Evolutionary conservation across 192 early-diverging fungal species (phyloP).

Genomic region (Mortierella antarctica): DNA sequence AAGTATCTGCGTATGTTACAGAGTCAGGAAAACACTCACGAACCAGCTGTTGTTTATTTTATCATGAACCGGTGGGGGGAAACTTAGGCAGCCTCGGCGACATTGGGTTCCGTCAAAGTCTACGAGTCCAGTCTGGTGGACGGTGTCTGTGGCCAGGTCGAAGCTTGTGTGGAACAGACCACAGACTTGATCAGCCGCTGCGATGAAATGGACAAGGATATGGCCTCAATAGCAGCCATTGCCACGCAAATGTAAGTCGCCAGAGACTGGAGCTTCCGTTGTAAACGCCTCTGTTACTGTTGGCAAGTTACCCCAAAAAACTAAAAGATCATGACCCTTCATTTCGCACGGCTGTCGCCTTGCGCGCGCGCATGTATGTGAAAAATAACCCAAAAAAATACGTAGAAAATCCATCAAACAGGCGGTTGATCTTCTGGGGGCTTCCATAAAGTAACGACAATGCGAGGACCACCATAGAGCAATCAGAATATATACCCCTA

Average conservation of each 20-base stretch:
- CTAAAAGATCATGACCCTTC: no score
- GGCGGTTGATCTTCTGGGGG: conserved; percentile 32
- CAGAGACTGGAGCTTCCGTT: background rate
- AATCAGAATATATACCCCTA: background rate
- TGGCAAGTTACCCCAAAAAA: background rate
- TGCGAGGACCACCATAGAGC: background rate
- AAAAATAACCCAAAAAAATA: background rate
- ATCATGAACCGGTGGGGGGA: no score
- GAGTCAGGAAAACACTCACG: no score
- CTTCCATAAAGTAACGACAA: conserved; percentile 16
- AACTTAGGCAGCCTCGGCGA: conserved; percentile 21
- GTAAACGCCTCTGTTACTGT: background rate
- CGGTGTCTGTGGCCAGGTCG: conserved; percentile 40
- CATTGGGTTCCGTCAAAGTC: conserved; percentile 29
- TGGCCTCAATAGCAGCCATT: conserved; percentile 31
- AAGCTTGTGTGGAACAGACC: conserved; percentile 29
- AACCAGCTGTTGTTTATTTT: no score
- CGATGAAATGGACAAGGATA: conserved; percentile 53
- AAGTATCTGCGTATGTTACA: no score
- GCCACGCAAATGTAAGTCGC: conserved; percentile 30
- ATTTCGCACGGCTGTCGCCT: background rate
- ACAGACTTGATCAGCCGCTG: conserved; percentile 44
- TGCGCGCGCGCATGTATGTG: background rate
- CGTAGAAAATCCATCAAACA: conserved; percentile 39
- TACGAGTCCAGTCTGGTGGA: conserved; percentile 37